Base-by-base conservation (phyloP, 768 basidiomycete species). In the Xanthoconium stramineum region DNA sequence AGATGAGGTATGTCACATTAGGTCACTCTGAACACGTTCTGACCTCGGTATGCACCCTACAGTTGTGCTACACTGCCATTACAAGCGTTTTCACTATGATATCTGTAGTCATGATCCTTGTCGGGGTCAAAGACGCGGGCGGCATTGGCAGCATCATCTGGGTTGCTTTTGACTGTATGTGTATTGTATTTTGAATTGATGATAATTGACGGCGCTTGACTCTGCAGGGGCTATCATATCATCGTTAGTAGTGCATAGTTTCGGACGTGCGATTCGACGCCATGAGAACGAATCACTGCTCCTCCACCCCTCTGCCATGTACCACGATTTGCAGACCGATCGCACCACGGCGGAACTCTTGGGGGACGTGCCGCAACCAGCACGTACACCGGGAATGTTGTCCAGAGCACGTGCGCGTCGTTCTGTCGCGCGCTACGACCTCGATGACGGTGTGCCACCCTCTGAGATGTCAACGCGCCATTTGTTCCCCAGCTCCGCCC, bases 11-110 rank as follows among this genome's bases (percentile, higher is more conserved):
- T n/a, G n/a, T 44, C 60, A 40, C 54, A 38, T 46, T n/a, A n/a
- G 20, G 5, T 53, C 24, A 14, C 12, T 47, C 11, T 32, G 36
- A 40, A 40, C 46, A 20, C 28, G 32, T 39, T 24, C 43, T 55
- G 17, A 43, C 48, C 33, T 24, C 19, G 19, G 17, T 20, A 46
- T 53, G 24, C 15, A 24, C 46, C 24, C 11, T 19, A 39, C 13
- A 85, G 83, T 63, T 85, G 12, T 73, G 77, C 38, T 84, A 84
- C 60, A 82, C 82, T 3, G 76, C 80, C 1, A 75, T 81, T 53
- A 79, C 83, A 54, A 79, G 81, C 17, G 74, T 73, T 3, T 75
- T 75, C 13, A 81, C 76, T 43, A 72, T 81, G 20, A 70, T 80
- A 17, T 77, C 80, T 14, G 78, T 78, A 12, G 69, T 82, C 20